Evolutionary conservation across 305 asterid genomes (phyloP).

Genomic region (Andrographis paniculata): DNA sequence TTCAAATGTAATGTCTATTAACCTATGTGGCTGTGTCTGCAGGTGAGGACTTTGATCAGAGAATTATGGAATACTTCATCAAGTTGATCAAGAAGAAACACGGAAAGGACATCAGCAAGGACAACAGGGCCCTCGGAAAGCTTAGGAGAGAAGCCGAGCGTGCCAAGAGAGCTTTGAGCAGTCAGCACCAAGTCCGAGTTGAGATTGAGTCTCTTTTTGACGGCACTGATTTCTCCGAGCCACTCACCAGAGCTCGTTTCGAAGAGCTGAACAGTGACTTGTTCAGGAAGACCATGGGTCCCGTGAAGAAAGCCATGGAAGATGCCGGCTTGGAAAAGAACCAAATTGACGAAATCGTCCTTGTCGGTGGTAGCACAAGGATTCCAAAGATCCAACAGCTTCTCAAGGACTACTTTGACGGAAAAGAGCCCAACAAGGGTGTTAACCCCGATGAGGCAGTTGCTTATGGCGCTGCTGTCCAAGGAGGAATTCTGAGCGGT

Average conservation of each 20-base stretch:
- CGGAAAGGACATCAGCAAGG: constrained; percentile 87
- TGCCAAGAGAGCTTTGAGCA: constrained; percentile 81
- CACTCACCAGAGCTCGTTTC: constrained; percentile 78
- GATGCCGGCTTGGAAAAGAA: constrained; percentile 89
- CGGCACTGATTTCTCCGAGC: constrained; percentile 79
- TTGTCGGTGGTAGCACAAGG: constrained; percentile 94
- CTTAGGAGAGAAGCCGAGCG: constrained; percentile 80
- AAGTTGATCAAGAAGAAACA: constrained; percentile 84
- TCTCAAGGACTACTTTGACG: constrained; percentile 73
- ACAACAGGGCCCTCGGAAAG: constrained; percentile 74
- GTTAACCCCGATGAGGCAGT: constrained; percentile 98
- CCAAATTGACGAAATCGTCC: constrained; percentile 80
- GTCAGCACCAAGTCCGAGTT: constrained; percentile 85
- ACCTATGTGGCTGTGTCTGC: constrained; percentile 6
- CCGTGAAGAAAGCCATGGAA: constrained; percentile 74
- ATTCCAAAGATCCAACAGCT: constrained; percentile 92
- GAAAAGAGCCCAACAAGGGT: constrained; percentile 88
- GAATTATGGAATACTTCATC: constrained; percentile 81
- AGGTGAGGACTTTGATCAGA: constrained; percentile 68
- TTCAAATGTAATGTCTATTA: too few relatives aligned
- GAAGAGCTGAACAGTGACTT: constrained; percentile 89
- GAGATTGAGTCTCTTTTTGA: constrained; percentile 87
- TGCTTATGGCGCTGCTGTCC: constrained; percentile 98
- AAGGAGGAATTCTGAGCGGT: too few relatives aligned
- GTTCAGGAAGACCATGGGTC: constrained; percentile 58